A percentile compares a stretch with the other conserved stretches of the same genome.
phyloP scores from a whole-genome alignment of 2,329 filamentous ascomycete species.

The Colletotrichum graminicola region DNA sequence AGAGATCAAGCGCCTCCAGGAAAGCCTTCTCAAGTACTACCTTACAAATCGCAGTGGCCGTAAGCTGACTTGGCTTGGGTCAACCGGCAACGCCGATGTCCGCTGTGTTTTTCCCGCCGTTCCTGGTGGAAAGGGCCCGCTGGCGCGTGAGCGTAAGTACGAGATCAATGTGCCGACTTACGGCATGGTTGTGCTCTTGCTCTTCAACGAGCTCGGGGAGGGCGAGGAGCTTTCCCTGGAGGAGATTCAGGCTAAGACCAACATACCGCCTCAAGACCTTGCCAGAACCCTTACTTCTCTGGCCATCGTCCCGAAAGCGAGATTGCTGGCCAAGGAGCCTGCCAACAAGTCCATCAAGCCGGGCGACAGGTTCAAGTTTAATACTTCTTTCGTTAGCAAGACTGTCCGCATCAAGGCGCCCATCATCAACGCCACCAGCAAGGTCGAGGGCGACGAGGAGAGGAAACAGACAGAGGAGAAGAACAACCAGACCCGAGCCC shows the following conservation, averaged over 20 bases:
- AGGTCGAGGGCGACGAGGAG: slow-evolving; percentile 81
- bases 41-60: slow-evolving; percentile 87
- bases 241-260: slow-evolving; percentile 85
- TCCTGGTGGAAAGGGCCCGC: slow-evolving; percentile 73
- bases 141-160: slow-evolving; percentile 78
- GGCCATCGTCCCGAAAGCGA: slow-evolving; percentile 84
- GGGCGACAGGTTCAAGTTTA: slow-evolving; percentile 85
- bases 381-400: slow-evolving; percentile 83
- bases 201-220: slow-evolving; percentile 84
- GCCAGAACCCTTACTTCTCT: slow-evolving; percentile 84
- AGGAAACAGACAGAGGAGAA: slow-evolving; percentile 79
- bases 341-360: slow-evolving; percentile 81
- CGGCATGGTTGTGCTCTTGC: slow-evolving; percentile 87
- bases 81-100: slow-evolving; percentile 84
- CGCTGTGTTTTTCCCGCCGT: slow-evolving; percentile 81
- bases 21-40: slow-evolving; percentile 91
- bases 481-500: slow-evolving; percentile 78
- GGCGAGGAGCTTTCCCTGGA: slow-evolving; percentile 70
- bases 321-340: slow-evolving; percentile 84
- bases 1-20: slow-evolving; percentile 79
- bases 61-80: slow-evolving; percentile 84
- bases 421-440: slow-evolving; percentile 83
- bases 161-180: slow-evolving; percentile 94
- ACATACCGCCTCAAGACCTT: slow-evolving; percentile 81
- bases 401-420: slow-evolving; percentile 91